Base-by-base conservation (phyloP, 1,139 yeast species). In the Chernovozyma sophiae-reginae region DNA sequence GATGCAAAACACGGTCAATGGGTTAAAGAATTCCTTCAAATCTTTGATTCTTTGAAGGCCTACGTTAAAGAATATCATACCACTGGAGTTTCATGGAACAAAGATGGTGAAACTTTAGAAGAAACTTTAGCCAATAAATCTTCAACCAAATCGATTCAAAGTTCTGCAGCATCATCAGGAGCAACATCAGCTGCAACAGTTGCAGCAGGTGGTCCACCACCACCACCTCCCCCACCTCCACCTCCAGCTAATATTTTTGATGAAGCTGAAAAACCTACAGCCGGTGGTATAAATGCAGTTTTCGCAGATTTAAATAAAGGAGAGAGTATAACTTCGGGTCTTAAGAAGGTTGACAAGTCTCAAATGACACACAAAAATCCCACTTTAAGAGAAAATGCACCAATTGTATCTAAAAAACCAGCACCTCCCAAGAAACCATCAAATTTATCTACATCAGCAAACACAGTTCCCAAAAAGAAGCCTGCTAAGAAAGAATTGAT, bases 341-440 rank as follows among this genome's bases (percentile, higher is more conserved):
- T 94, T 51, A 86, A 83, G 57, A 92, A 92, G 62, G 97, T 92
- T 31, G 97, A 89, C 49, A 86, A 80, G 63, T 83, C 95, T 15
- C 86, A 89, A 63, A 87, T 86, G 94, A 87, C 96, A 24, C 97
- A 89, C 62, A 90, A 89, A 65, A 89, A 89, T 60, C 97, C 97
- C 4, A 82, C 72, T 31, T 68, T 87, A 49, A 81, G 95, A 54
- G 73, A 70, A 10, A 59, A 71, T 3, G 62, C 68, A 3, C 51
- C 62, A 2, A 39, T 56, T 11, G 47, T 55, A 4, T 50, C 62
- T 24, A 72, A 74, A 49, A 77, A 75, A 48, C 63, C 72, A 16
- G 61, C 68, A 4, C 81, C 80, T 25, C 94, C 95, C 36, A 85
- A 82, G 67, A 86, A 86, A 57, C 96, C 96, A 30, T 62, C 77